Conservation (phyloP, 148 eudicot genomes). For the Hydrangea macrophylla region DNA sequence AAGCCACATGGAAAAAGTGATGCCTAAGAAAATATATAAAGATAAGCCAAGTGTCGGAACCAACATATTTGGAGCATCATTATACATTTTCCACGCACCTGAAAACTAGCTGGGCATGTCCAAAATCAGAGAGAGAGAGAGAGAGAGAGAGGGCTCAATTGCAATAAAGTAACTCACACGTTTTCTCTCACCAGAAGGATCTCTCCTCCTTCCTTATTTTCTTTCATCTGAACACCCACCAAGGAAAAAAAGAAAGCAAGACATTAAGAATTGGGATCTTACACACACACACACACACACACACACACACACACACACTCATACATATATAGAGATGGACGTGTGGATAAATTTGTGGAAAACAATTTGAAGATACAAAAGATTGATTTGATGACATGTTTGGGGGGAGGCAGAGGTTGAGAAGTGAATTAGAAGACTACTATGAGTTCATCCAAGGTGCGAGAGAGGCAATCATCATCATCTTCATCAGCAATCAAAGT, state of each 20-base stretch:
- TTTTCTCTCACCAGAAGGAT: no score
- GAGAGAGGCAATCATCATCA: neutral
- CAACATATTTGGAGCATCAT: neutral
- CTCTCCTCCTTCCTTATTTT: neutral
- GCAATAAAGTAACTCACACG: neutral
- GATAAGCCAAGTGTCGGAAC: slow-evolving; percentile 1
- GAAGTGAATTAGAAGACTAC: neutral
- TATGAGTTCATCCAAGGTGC: neutral
- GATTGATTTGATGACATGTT: slow-evolving; percentile 6
- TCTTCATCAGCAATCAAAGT: neutral
- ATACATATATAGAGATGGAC: neutral
- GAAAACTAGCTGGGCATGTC: neutral
- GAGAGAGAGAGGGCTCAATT: slow-evolving; percentile 1
- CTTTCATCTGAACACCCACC: neutral
- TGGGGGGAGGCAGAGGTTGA: neutral
- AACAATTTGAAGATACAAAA: neutral
- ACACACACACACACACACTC: neutral
- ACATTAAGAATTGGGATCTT: neutral
- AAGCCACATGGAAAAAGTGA: no score
- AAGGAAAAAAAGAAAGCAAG: neutral
- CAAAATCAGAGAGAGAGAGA: neutral
- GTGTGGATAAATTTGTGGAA: no score
- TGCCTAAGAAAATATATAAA: neutral
- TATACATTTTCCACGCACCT: neutral
- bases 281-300: neutral